These are phyloP conservation scores for Candida easanensis DNA, from an alignment of 805 yeast genomes.

Conservation along the genomic window DNA sequence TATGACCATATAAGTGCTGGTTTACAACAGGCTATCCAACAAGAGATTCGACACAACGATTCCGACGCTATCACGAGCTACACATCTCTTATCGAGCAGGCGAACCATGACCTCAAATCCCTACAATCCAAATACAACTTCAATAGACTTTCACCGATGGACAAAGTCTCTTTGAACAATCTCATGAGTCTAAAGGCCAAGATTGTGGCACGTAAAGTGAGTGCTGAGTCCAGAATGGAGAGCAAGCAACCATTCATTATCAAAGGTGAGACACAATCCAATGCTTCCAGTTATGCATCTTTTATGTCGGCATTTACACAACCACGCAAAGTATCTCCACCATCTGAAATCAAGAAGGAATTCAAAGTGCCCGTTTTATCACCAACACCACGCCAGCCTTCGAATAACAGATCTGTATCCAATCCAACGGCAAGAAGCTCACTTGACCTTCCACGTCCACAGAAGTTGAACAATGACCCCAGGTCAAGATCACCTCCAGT, in stretches of 20 bases:
- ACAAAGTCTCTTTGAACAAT: constrained; percentile 17
- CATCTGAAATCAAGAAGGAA: not conserved
- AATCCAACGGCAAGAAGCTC: constrained; percentile 13
- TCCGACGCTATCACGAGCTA: constrained; percentile 16
- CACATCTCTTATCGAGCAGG: constrained; percentile 11
- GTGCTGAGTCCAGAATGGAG: constrained; percentile 13
- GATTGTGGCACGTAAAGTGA: constrained; percentile 15
- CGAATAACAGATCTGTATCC: not conserved
- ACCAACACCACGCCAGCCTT: not conserved
- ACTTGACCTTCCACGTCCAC: constrained; percentile 18
- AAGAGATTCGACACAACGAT: constrained; percentile 26
- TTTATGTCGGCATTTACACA: constrained; percentile 24
- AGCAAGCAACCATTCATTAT: constrained; percentile 14
- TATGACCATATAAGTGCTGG: constrained; percentile 8
- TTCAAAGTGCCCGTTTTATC: constrained; percentile 14
- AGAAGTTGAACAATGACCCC: constrained; percentile 3
- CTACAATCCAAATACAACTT: constrained; percentile 6
- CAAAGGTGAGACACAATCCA: constrained; percentile 12
- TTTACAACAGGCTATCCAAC: constrained; percentile 10
- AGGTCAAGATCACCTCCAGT: constrained; percentile 11
- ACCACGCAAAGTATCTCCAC: constrained; percentile 1
- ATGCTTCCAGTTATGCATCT: constrained; percentile 25
- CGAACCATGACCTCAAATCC: constrained; percentile 7
- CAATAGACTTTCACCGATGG: constrained; percentile 8
- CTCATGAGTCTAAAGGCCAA: constrained; percentile 19